Percentiles rank a stretch among this genome's conserved stretches.
These are phyloP conservation scores for Psilocybe azurescens DNA, from an alignment of 768 basidiomycete genomes.

Conservation along the genomic window DNA sequence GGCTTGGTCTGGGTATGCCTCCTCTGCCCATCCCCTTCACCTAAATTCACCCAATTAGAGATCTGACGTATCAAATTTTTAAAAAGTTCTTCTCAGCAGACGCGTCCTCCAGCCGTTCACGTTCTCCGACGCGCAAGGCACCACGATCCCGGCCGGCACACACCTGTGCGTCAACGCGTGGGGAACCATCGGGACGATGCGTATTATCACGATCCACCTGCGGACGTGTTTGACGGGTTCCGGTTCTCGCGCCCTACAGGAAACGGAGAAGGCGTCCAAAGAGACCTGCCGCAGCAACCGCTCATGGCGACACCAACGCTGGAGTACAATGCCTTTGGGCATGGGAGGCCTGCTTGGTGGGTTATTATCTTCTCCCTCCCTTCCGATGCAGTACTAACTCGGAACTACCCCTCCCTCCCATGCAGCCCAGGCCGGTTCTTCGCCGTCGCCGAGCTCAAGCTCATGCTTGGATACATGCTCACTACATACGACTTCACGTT, in stretches of 20 bases:
- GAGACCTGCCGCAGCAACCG: slow-evolving; percentile 11
- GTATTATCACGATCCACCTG: slow-evolving; percentile 38
- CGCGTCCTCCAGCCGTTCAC: slow-evolving; percentile 34
- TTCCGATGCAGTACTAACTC: not conserved
- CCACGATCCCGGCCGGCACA: slow-evolving; percentile 31
- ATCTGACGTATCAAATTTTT: not conserved
- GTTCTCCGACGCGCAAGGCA: slow-evolving; percentile 38
- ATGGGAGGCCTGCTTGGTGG: slow-evolving; percentile 35
- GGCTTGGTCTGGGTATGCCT: slow-evolving; percentile 28
- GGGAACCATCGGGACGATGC: slow-evolving; percentile 26
- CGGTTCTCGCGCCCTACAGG: slow-evolving; percentile 40
- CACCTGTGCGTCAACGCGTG: slow-evolving; percentile 24
- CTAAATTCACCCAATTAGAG: not conserved
- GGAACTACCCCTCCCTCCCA: no score
- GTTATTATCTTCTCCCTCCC: not conserved
- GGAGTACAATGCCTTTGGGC: slow-evolving; percentile 37
- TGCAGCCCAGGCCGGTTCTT: slow-evolving; percentile 50
- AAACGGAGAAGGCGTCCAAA: slow-evolving; percentile 28
- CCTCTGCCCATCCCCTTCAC: not conserved
- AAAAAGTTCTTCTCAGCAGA: slow-evolving; percentile 32
- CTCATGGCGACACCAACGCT: slow-evolving; percentile 26
- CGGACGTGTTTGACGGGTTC: slow-evolving; percentile 49
- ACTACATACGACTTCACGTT: slow-evolving; percentile 41
- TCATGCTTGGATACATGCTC: slow-evolving; percentile 48
- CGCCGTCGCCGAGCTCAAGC: slow-evolving; percentile 47